Percentiles rank a stretch among this genome's conserved stretches.
Evolutionary conservation across 331 rosid species (phyloP).

Genomic region (Phaseolus coccineus): DNA sequence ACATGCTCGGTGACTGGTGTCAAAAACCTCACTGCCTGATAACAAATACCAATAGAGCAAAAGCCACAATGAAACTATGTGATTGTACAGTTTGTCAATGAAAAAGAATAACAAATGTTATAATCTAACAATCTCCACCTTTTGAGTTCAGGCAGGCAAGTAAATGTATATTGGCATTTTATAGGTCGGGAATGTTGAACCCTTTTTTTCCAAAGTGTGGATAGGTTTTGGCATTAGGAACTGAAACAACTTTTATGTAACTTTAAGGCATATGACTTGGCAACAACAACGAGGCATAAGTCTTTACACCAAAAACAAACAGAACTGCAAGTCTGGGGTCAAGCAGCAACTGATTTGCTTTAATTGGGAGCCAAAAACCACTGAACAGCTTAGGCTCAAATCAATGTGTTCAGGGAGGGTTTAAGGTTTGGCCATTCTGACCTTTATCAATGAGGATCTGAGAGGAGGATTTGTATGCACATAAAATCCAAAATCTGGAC

Average conservation of each 20-base stretch:
- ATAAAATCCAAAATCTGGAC: conserved; percentile 28
- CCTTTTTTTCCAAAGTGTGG: conserved; percentile 32
- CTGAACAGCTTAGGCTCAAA: conserved; percentile 42
- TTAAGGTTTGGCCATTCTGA: conserved; percentile 45
- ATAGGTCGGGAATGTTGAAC: conserved; percentile 41
- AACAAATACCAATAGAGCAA: conserved; percentile 42
- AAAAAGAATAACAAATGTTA: conserved; percentile 56
- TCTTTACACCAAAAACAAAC: conserved; percentile 52
- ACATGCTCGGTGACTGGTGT: not conserved
- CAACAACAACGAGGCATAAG: conserved; percentile 54
- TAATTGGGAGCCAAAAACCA: conserved; percentile 50
- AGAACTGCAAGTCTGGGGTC: conserved; percentile 47
- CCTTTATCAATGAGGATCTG: conserved; percentile 44
- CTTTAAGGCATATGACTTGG: conserved; percentile 42
- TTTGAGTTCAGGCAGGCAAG: conserved; percentile 50
- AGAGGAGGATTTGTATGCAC: conserved; percentile 44
- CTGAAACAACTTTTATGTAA: conserved; percentile 36
- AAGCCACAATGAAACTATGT: conserved; percentile 28
- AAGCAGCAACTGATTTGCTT: conserved; percentile 52
- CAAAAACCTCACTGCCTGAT: conserved; percentile 36
- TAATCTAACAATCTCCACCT: conserved; percentile 48
- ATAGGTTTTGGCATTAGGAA: conserved; percentile 42
- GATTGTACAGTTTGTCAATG: conserved; percentile 42
- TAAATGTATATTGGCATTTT: conserved; percentile 41
- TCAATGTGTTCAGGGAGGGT: conserved; percentile 33